A percentile compares a stretch with the other conserved stretches of the same genome.
These are phyloP conservation scores for Penicillium lagena DNA, from an alignment of 495 filamentous ascomycete species.

Conservation along the genomic window DNA sequence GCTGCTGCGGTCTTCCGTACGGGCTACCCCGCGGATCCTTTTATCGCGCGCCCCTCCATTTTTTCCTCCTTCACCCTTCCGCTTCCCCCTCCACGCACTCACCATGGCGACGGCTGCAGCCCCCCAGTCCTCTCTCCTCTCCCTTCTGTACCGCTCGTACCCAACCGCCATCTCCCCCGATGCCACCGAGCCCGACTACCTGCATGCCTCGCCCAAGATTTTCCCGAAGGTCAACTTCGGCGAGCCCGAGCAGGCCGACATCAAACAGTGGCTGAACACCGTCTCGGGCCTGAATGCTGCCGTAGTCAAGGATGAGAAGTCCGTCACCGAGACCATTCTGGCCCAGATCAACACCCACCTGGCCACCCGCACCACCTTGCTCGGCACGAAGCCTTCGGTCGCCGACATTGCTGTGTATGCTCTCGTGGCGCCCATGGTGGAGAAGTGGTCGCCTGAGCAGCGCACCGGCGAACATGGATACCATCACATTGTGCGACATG, in stretches of 20 bases:
- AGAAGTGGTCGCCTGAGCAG: slow-evolving; percentile 78
- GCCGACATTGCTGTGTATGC: slow-evolving; percentile 86
- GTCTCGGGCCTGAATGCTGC: slow-evolving; percentile 59
- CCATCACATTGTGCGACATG: slow-evolving; percentile 83
- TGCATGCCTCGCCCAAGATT: slow-evolving; percentile 46
- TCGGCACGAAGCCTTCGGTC: slow-evolving; percentile 84
- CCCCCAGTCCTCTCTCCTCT: slow-evolving; percentile 44
- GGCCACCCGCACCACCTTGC: slow-evolving; percentile 77
- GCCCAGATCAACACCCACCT: slow-evolving; percentile 78
- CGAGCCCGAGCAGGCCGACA: slow-evolving; percentile 71
- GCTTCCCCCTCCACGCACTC: slow-evolving; percentile 21
- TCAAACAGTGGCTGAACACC: slow-evolving; percentile 79
- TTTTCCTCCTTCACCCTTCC: slow-evolving; percentile 23
- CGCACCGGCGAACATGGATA: slow-evolving; percentile 84
- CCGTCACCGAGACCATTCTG: slow-evolving; percentile 46
- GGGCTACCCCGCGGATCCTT: slow-evolving; percentile 29
- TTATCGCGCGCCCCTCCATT: slow-evolving; percentile 31
- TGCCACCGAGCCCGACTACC: slow-evolving; percentile 44
- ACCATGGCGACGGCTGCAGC: slow-evolving; percentile 46
- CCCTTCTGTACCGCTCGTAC: slow-evolving; percentile 50
- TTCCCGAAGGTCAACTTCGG: slow-evolving; percentile 66
- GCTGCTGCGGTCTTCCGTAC: slow-evolving; percentile 28
- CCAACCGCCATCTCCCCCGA: slow-evolving; percentile 41
- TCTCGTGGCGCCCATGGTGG: slow-evolving; percentile 69
- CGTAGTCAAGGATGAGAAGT: slow-evolving; percentile 51